Base-by-base conservation (phyloP, 371 early-diverging fungal species). In the Quaeritorhiza haematococci region DNA sequence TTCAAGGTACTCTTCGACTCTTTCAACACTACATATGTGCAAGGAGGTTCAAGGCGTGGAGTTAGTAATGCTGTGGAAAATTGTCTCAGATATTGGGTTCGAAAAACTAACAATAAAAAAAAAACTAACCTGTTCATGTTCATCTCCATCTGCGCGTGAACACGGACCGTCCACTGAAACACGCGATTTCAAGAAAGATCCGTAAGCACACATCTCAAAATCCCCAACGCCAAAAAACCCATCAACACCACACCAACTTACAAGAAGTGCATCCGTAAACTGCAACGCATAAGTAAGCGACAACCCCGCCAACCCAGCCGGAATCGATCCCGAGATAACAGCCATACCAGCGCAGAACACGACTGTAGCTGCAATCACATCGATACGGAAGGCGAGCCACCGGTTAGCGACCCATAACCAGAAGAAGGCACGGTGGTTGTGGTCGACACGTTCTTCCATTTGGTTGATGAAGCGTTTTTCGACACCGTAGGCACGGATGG, bases 371-470 rank as follows among this genome's bases (percentile, higher is more conserved):
- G 86, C 83, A 6, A 86, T 68, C 0, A 85, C 33, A 34, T 91
- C 92, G 6, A 87, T 83, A 41, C 95, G 88, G 42, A 88, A 61
- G 47, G 80, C 81, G 19, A 94, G 74, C 96, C 95, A 95, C 41
- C 93, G 86, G 76, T 94, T 94, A 41, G 84, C 80, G 1, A 84
- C 85, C 93, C 93, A 92, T 1, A 90, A 74, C 64, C 85, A 82
- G 59, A 89, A 85, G 69, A 85, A 92, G 1, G 93, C 87, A 15
- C 94, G 79, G 64, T 88, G 88, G 69, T 91, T 71, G 15, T 44
- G 44, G 52, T 76, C 72, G 17, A 89, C 66, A 0, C 73, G 50
- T 27, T 52, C 42, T 7, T 62, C 27, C 28, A 10, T 57, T 26
- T 62, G 60, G 17, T 41, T 21, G 24, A 53, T 35, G 59, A 73